A percentile compares a stretch with the other conserved stretches of the same genome.
These are phyloP conservation scores for Fragaria iinumae DNA, from an alignment of 306 rosid species.

Conservation along the genomic window DNA sequence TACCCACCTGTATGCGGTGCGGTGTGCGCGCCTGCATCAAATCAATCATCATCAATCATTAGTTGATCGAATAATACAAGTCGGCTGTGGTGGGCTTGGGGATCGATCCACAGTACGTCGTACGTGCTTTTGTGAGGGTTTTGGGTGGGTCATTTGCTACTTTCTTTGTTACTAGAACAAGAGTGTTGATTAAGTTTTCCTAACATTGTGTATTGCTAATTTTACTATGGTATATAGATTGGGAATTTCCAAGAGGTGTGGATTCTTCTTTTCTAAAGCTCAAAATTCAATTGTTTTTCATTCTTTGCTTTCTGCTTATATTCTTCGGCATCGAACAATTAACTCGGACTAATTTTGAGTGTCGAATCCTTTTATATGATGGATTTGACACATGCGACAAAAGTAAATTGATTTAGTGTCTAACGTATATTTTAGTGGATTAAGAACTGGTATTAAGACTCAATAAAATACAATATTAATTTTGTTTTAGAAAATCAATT, in stretches of 20 bases:
- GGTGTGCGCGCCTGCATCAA: conserved; percentile 25
- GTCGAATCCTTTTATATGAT: background rate
- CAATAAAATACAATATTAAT: background rate
- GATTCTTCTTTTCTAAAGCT: background rate
- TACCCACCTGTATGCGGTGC: background rate
- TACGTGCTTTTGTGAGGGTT: background rate
- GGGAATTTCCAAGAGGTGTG: background rate
- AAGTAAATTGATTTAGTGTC: background rate
- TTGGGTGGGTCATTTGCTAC: background rate
- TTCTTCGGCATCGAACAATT: background rate
- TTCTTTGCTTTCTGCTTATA: background rate
- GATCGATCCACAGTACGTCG: conserved; percentile 5
- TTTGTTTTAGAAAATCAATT: background rate
- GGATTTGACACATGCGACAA: background rate
- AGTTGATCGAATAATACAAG: background rate
- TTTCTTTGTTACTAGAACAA: background rate
- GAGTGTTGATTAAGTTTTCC: background rate
- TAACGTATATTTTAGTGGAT: background rate
- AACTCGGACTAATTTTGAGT: too few species aligned
- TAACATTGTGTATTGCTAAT: background rate
- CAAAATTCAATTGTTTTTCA: background rate
- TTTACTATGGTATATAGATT: background rate
- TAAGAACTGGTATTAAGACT: background rate
- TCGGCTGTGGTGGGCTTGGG: background rate
- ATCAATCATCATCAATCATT: conserved; percentile 20